phyloP scores from a whole-genome alignment of 495 filamentous ascomycete genomes.

The Ramalina intermedia region DNA sequence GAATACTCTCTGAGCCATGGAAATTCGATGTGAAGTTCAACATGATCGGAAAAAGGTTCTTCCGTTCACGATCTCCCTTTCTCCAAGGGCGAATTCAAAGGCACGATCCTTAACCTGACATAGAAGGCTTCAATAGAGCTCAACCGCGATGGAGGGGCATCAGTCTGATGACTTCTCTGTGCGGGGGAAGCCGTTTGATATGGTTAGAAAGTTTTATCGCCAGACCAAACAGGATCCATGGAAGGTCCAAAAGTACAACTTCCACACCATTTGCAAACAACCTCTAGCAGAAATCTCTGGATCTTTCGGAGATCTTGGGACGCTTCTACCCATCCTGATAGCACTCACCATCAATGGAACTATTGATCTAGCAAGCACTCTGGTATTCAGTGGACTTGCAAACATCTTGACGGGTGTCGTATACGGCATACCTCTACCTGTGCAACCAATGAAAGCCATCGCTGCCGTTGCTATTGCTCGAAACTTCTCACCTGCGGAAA shows the following conservation, averaged over 20 bases:
- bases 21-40: too few relatives aligned
- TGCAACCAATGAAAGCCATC: conserved; percentile 88
- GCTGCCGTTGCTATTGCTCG: conserved; percentile 70
- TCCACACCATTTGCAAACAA: conserved; percentile 32
- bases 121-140: too few relatives aligned
- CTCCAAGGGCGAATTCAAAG: too few relatives aligned
- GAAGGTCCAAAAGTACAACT: conserved; percentile 24
- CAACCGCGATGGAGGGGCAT: too few relatives aligned
- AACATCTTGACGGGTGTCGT: conserved; percentile 69
- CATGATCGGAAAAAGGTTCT: too few relatives aligned
- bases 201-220: conserved; percentile 7
- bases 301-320: conserved; percentile 80
- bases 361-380: conserved; percentile 67
- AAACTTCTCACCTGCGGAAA: conserved; percentile 43
- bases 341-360: conserved; percentile 59
- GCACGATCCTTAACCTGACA: too few relatives aligned
- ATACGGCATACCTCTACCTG: conserved; percentile 77
- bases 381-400: conserved; percentile 74
- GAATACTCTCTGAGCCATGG: too few relatives aligned
- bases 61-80: too few relatives aligned
- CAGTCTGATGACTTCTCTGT: too few relatives aligned
- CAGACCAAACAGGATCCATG: conserved; percentile 4
- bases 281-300: conserved; percentile 79
- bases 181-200: background rate
- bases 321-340: conserved; percentile 76